Conservation (phyloP, 2,329 filamentous ascomycete genomes). For the Verticillium klebahnii region DNA sequence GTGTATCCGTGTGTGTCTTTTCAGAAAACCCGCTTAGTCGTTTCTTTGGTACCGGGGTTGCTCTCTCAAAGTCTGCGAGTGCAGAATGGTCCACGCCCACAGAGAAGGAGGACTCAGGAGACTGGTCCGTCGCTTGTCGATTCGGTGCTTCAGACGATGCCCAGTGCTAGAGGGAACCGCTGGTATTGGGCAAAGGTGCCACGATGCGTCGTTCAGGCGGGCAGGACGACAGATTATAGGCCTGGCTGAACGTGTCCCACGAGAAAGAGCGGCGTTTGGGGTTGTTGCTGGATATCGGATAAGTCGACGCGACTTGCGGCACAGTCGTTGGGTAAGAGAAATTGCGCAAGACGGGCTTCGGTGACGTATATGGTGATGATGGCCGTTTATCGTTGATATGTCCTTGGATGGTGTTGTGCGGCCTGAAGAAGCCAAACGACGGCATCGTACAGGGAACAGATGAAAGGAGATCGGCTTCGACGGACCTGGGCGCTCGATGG, state of each 20-base stretch:
- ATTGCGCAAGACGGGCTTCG: not conserved
- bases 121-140: not conserved
- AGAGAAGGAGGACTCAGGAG: not conserved
- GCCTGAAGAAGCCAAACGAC: not conserved
- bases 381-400: not conserved
- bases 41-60: not conserved
- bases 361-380: not conserved
- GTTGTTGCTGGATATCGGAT: not conserved
- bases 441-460: not conserved
- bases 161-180: slow-evolving; percentile 1
- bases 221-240: not conserved
- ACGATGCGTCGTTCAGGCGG: not conserved
- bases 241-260: not conserved
- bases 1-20: not conserved
- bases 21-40: not conserved
- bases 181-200: not conserved
- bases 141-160: not conserved
- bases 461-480: not conserved
- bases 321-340: not conserved
- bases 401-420: not conserved
- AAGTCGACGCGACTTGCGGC: not conserved
- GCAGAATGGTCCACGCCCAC: not conserved
- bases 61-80: not conserved
- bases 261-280: not conserved
- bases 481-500: not conserved